phyloP scores from a whole-genome alignment of 2,329 filamentous ascomycete species.

The Colletotrichum neosansevieriae region DNA sequence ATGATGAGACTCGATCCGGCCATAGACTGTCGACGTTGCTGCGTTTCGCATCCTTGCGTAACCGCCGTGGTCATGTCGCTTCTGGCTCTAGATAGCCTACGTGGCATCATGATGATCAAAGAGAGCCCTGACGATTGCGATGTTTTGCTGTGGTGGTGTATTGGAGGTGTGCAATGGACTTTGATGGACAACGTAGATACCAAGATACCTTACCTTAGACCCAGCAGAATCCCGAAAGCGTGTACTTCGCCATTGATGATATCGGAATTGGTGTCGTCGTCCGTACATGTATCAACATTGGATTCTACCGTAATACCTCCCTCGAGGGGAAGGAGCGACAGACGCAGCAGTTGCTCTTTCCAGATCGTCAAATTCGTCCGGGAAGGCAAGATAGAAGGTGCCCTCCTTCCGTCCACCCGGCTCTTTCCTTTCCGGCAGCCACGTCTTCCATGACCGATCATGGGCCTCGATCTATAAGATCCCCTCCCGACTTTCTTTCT shows the following conservation, averaged over 20 bases:
- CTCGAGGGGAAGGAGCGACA: no score
- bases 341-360: neutral
- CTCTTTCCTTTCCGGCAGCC: neutral
- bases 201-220: conserved; percentile 6
- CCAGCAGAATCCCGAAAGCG: conserved; percentile 21
- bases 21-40: conserved; percentile 15
- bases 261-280: no score
- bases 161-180: neutral
- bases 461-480: neutral
- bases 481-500: neutral
- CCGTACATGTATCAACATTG: no score
- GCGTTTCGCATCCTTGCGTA: conserved; percentile 49
- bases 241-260: conserved; percentile 2
- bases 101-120: conserved; percentile 66
- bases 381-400: neutral
- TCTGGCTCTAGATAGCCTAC: conserved; percentile 54
- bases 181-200: neutral
- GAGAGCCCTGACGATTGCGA: conserved; percentile 67
- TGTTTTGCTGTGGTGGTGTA: conserved; percentile 25
- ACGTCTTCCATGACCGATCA: neutral
- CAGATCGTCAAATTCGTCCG: no score
- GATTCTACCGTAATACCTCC: no score
- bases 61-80: conserved; percentile 50
- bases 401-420: neutral
- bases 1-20: conserved; percentile 57